Evolutionary conservation across 2,329 filamentous ascomycete species (phyloP).

Genomic region (Hypoxylon sp.): DNA sequence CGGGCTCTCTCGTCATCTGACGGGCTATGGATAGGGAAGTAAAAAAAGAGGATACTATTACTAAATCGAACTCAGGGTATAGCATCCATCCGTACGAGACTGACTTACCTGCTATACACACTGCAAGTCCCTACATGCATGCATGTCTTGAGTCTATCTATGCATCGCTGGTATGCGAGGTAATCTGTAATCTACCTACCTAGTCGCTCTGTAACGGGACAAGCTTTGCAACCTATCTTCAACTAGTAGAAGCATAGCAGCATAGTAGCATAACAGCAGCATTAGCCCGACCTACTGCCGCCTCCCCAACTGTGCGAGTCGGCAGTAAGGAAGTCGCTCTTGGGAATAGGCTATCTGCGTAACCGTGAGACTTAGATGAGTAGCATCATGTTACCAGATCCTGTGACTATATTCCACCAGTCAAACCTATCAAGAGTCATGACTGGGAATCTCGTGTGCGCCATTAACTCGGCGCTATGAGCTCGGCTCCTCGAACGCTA

Average conservation of each 20-base stretch:
- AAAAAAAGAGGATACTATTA: not conserved
- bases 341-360: constrained; percentile 6
- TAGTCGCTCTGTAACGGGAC: not conserved
- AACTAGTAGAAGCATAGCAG: not conserved
- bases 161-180: not conserved
- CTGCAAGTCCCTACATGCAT: not conserved
- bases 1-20: not conserved
- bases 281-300: not conserved
- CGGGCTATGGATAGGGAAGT: not conserved
- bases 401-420: not conserved
- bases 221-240: not conserved
- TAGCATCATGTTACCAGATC: constrained; percentile 7
- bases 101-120: not conserved
- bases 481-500: not conserved
- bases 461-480: not conserved
- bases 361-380: not conserved
- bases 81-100: not conserved
- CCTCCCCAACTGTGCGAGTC: not conserved
- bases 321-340: not conserved
- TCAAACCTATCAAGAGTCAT: not conserved
- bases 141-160: not conserved
- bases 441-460: not conserved
- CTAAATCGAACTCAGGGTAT: not conserved
- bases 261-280: not conserved
- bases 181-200: not conserved